Percentiles rank a stretch among this genome's conserved stretches.
phyloP scores from a whole-genome alignment of 1,284 basidiomycete genomes.

The Heterobasidion annosum region DNA sequence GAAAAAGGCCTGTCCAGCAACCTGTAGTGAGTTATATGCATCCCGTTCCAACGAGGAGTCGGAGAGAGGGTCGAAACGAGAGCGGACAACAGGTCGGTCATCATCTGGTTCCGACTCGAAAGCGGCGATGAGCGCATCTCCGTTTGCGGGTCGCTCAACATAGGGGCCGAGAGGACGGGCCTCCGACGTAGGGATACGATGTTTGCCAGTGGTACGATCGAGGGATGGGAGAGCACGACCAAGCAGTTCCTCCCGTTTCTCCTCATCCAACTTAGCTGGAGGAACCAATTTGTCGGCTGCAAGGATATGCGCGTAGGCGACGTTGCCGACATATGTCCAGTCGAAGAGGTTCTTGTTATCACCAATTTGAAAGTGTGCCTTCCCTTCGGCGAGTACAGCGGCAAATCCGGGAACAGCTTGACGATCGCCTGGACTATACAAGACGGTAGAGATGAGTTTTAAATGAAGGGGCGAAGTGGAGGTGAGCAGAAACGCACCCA shows the following conservation, averaged over 20 bases:
- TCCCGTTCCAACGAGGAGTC: constrained; percentile 42
- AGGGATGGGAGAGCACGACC: constrained; percentile 55
- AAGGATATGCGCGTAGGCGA: constrained; percentile 90
- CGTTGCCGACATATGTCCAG: constrained; percentile 97
- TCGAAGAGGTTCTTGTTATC: constrained; percentile 93
- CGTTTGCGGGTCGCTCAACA: constrained; percentile 49
- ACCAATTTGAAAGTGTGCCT: constrained; percentile 93
- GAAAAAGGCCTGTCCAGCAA: constrained; percentile 94
- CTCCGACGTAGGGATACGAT: constrained; percentile 67
- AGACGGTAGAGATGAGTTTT: neutral
- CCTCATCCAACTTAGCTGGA: constrained; percentile 33
- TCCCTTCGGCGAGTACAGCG: constrained; percentile 72
- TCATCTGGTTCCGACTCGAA: constrained; percentile 40
- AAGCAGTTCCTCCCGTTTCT: constrained; percentile 27
- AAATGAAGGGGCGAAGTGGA: neutral
- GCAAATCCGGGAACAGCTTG: constrained; percentile 81
- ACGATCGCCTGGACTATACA: constrained; percentile 77
- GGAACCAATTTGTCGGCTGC: constrained; percentile 79
- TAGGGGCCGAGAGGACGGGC: constrained; percentile 79
- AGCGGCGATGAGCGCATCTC: constrained; percentile 46
- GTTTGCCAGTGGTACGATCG: constrained; percentile 49
- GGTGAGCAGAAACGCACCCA: constrained; percentile 45
- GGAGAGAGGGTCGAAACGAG: constrained; percentile 67
- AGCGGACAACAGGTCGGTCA: constrained; percentile 59
- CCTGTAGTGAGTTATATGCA: constrained; percentile 43